phyloP scores from a whole-genome alignment of 139 green algal genomes.

The Eudorina sp. region DNA sequence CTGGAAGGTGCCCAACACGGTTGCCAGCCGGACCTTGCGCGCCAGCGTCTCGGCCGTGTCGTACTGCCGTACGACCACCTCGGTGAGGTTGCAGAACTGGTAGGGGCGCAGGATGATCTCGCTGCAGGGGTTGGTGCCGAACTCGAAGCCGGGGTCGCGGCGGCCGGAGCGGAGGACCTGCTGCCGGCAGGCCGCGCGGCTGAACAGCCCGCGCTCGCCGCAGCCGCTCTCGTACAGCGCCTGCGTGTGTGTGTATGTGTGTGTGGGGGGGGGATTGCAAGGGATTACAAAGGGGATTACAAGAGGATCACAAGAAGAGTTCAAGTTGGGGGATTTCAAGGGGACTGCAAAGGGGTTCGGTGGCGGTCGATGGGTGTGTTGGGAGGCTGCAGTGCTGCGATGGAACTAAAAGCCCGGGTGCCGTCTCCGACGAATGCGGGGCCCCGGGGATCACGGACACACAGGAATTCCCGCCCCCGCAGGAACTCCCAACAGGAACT shows the following conservation, averaged over 20 bases:
- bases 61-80: conserved; percentile 58
- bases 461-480: no score
- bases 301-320: no score
- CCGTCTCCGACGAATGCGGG: no score
- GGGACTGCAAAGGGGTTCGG: no score
- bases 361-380: no score
- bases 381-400: no score
- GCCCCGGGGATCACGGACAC: no score
- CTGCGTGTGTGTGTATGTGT: not conserved
- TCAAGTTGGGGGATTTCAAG: no score
- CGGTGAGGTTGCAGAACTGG: conserved; percentile 69
- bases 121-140: conserved; percentile 66
- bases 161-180: conserved; percentile 49
- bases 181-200: conserved; percentile 41
- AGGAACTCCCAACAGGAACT: no score
- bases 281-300: no score
- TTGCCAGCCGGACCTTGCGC: conserved; percentile 60
- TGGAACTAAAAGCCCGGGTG: no score
- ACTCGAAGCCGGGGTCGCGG: conserved; percentile 35
- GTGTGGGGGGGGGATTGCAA: not conserved
- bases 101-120: conserved; percentile 67
- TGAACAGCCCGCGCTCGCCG: conserved; percentile 66
- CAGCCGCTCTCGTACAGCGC: conserved; percentile 58
- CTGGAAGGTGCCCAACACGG: conserved; percentile 65
- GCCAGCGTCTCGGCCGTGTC: conserved; percentile 47